Evolutionary conservation across 129 eudicot genomes (phyloP).

Genomic region (Helianthus tuberosus): DNA sequence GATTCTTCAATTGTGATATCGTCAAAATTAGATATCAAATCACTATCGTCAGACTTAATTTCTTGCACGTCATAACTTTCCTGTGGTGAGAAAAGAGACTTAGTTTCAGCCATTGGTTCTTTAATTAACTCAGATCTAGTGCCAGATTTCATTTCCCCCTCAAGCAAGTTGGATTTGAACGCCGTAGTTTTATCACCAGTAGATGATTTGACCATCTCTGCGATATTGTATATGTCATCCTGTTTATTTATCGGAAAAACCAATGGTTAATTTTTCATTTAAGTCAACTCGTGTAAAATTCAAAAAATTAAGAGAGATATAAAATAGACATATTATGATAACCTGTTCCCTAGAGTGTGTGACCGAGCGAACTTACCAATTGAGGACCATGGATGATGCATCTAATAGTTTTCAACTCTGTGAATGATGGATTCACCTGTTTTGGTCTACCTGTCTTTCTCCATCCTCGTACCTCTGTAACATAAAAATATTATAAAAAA

Average conservation of each 20-base stretch:
- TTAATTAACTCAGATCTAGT: background rate
- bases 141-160: background rate
- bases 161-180: background rate
- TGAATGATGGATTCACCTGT: background rate
- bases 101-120: background rate
- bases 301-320: background rate
- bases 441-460: constrained; percentile 19
- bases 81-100: background rate
- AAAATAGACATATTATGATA: background rate
- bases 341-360: background rate
- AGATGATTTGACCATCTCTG: constrained; percentile 8
- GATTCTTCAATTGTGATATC: background rate
- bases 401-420: constrained; percentile 7
- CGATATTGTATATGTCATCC: constrained; percentile 21
- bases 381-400: constrained; percentile 16
- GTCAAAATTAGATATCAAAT: background rate
- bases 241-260: background rate
- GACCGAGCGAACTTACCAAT: background rate
- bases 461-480: constrained; percentile 28
- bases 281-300: too few relatives aligned
- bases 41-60: background rate
- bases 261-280: background rate
- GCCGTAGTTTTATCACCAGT: background rate
- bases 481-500: background rate
- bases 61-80: background rate